These are phyloP conservation scores for Shiraia sp. DNA, from an alignment of 2,329 filamentous ascomycete genomes.

Conservation along the genomic window DNA sequence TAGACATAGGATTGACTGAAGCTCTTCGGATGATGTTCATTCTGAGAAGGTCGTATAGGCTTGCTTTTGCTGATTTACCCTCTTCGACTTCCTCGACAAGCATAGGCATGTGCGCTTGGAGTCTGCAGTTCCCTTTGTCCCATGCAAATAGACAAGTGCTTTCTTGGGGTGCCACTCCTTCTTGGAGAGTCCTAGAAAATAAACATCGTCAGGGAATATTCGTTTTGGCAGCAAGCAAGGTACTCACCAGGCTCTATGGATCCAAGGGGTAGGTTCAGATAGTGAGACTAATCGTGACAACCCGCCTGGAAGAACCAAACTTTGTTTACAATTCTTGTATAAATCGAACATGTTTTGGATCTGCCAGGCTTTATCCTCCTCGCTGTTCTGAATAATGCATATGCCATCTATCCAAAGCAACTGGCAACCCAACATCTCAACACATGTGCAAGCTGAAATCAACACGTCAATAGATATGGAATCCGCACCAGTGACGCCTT, in stretches of 20 bases:
- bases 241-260: conserved; percentile 17
- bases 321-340: conserved; percentile 14
- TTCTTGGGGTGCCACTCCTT: conserved; percentile 16
- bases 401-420: conserved; percentile 7
- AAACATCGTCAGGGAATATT: not conserved
- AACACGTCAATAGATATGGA: conserved; percentile 6
- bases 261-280: conserved; percentile 18
- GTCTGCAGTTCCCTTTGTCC: conserved; percentile 1
- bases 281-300: conserved; percentile 12
- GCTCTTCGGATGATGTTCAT: not conserved
- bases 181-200: conserved; percentile 18
- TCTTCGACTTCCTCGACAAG: conserved; percentile 1
- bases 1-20: not conserved
- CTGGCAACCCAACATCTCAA: conserved; percentile 1
- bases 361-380: conserved; percentile 21
- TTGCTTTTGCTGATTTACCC: conserved; percentile 1
- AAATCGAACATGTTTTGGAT: conserved; percentile 21
- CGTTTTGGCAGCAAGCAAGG: not conserved
- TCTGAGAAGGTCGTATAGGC: not conserved
- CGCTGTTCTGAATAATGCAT: conserved; percentile 7
- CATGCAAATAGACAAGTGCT: conserved; percentile 14
- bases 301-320: conserved; percentile 21
- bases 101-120: conserved; percentile 5
- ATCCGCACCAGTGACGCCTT: conserved; percentile 5
- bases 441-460: conserved; percentile 1